phyloP scores from a whole-genome alignment of 2,329 filamentous ascomycete genomes.

The Ophiocordyceps robertsii region DNA sequence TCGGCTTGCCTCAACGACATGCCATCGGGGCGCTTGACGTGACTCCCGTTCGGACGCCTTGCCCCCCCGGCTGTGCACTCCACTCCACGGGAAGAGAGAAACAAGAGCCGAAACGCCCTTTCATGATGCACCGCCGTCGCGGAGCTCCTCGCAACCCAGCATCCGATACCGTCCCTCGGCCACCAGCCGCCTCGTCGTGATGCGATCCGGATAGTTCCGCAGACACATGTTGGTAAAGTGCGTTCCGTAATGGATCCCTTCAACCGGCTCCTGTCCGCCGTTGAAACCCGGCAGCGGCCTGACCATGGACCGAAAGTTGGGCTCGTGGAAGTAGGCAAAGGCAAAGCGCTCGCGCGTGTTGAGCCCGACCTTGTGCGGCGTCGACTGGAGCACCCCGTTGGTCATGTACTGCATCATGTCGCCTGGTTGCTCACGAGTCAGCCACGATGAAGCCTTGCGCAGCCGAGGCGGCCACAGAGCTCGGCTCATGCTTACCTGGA shows the following conservation, averaged over 20 bases:
- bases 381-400: conserved; percentile 28
- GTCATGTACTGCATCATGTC: conserved; percentile 40
- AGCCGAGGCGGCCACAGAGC: neutral
- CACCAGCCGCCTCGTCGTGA: conserved; percentile 24
- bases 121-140: conserved; percentile 10
- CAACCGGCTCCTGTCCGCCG: conserved; percentile 12
- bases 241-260: conserved; percentile 36
- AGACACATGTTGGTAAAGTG: conserved; percentile 39
- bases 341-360: conserved; percentile 32
- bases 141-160: conserved; percentile 7
- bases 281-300: conserved; percentile 27
- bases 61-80: neutral
- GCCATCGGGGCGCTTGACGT: no score
- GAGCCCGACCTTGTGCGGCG: conserved; percentile 35
- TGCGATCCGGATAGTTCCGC: conserved; percentile 32
- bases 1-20: no score
- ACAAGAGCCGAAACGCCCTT: neutral
- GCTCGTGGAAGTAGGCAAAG: conserved; percentile 38
- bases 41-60: no score
- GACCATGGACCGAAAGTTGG: conserved; percentile 30
- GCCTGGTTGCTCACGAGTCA: conserved; percentile 13
- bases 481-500: conserved; percentile 18
- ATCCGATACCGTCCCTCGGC: conserved; percentile 14
- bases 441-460: no score
- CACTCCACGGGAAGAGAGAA: neutral